phyloP scores from a whole-genome alignment of 176 grass and related monocot species.

The Saccharum spontaneum region DNA sequence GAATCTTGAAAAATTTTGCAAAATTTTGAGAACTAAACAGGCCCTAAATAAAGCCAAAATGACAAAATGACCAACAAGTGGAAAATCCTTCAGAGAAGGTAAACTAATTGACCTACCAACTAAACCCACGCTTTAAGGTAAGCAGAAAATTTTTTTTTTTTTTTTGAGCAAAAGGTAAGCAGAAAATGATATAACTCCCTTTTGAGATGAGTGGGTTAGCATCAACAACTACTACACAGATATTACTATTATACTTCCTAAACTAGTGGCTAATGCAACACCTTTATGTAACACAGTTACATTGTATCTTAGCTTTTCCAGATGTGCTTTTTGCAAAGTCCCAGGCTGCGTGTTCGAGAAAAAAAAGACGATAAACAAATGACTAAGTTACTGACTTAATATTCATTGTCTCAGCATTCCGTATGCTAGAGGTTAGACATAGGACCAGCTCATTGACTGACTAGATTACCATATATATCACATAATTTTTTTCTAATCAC shows the following conservation, averaged over 20 bases:
- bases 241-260: conserved; percentile 14
- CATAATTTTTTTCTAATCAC: neutral
- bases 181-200: conserved; percentile 11
- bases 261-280: conserved; percentile 19
- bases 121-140: conserved; percentile 19
- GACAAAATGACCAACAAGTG: neutral
- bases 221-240: conserved; percentile 33
- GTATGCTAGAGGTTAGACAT: neutral
- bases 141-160: neutral
- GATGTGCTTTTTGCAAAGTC: conserved; percentile 22
- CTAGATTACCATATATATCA: neutral
- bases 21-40: too few species aligned
- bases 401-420: conserved; percentile 5
- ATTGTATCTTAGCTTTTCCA: conserved; percentile 17
- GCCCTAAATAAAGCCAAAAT: too few species aligned
- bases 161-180: too few species aligned
- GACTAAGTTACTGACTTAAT: neutral
- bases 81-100: conserved; percentile 19
- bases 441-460: neutral
- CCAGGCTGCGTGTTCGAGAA: too few species aligned
- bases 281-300: conserved; percentile 24
- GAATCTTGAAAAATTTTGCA: too few species aligned
- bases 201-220: conserved; percentile 41
- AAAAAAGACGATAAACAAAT: conserved; percentile 32
- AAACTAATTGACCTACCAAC: conserved; percentile 45